These are phyloP conservation scores for Inga laurina DNA, from an alignment of 306 rosid species.

Conservation along the genomic window DNA sequence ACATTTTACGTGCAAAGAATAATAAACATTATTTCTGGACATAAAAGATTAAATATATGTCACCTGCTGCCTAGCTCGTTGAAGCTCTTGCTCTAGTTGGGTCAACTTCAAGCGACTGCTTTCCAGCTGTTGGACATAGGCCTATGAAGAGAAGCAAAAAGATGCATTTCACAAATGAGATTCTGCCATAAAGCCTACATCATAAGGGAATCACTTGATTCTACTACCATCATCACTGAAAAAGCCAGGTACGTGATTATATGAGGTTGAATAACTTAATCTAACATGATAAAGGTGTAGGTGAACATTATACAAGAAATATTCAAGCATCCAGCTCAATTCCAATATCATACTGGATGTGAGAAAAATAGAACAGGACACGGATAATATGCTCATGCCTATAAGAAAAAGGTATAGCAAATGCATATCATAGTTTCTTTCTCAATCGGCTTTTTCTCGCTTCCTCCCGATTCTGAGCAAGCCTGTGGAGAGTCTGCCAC, in stretches of 20 bases:
- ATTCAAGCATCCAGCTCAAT: not conserved
- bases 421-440: slow-evolving; percentile 64
- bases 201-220: slow-evolving; percentile 17
- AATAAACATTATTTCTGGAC: not conserved
- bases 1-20: slow-evolving; percentile 6
- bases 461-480: slow-evolving; percentile 98
- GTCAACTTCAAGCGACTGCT: slow-evolving; percentile 95
- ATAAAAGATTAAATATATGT: slow-evolving; percentile 11
- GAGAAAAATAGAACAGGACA: not conserved
- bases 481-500: slow-evolving; percentile 88
- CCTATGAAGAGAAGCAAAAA: slow-evolving; percentile 47
- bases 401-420: slow-evolving; percentile 2
- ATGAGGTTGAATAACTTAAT: not conserved
- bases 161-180: slow-evolving; percentile 14
- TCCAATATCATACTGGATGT: not conserved
- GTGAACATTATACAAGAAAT: not conserved
- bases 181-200: slow-evolving; percentile 14
- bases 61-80: slow-evolving; percentile 97
- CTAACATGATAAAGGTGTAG: not conserved
- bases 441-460: slow-evolving; percentile 96
- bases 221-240: not conserved
- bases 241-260: not conserved
- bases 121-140: slow-evolving; percentile 95
- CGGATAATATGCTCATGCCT: not conserved
- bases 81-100: slow-evolving; percentile 98